Conservation (phyloP, 768 basidiomycete genomes). For the Tricholoma terreum region DNA sequence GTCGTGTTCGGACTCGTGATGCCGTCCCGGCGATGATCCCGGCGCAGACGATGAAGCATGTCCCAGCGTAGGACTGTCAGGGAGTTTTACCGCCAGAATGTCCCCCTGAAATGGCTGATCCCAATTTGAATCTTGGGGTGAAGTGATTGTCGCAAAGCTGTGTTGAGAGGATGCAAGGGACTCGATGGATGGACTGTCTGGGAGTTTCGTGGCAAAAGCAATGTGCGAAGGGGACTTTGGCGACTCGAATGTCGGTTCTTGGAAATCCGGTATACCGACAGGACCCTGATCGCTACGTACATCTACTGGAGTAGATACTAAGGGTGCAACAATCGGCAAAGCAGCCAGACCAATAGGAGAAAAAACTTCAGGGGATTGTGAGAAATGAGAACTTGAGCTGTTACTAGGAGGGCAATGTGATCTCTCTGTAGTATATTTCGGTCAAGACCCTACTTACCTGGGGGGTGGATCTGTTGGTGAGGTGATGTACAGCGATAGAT, state of each 20-base stretch:
- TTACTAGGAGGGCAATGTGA: conserved; percentile 1
- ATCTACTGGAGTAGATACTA: conserved; percentile 32
- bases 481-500: neutral
- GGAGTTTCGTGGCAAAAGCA: conserved; percentile 1
- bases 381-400: conserved; percentile 9
- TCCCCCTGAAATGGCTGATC: conserved; percentile 2
- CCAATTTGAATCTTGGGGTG: conserved; percentile 22
- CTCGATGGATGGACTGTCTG: conserved; percentile 6
- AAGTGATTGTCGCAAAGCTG: conserved; percentile 22
- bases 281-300: neutral
- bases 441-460: neutral
- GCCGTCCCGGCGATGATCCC: neutral
- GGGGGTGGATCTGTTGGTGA: neutral
- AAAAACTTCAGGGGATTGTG: conserved; percentile 29
- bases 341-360: conserved; percentile 34
- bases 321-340: conserved; percentile 33
- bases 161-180: conserved; percentile 17
- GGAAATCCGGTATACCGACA: neutral
- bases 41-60: neutral
- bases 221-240: conserved; percentile 1
- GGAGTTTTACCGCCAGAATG: conserved; percentile 1
- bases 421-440: neutral
- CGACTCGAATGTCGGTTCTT: neutral
- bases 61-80: neutral
- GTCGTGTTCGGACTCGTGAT: neutral